Evolutionary conservation across 1,139 yeast species (phyloP).

Genomic region (Diutina mesorugosa): DNA sequence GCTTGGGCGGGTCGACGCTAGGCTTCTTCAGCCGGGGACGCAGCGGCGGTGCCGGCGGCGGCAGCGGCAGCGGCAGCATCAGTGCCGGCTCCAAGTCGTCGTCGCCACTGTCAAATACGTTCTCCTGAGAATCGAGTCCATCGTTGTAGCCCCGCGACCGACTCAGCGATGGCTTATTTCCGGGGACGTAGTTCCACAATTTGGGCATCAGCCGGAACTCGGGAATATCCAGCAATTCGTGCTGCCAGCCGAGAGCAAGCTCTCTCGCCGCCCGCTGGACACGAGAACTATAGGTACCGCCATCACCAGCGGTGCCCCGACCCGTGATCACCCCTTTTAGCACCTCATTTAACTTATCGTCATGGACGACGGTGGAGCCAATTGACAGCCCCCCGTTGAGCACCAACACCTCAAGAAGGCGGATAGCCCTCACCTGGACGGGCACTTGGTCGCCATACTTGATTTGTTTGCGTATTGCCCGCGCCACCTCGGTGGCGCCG

Average conservation of each 20-base stretch:
- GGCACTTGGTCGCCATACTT: conserved; percentile 59
- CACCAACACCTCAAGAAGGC: conserved; percentile 60
- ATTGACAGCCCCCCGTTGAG: conserved; percentile 54
- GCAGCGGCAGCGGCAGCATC: not conserved
- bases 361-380: conserved; percentile 47
- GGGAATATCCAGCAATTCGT: conserved; percentile 36
- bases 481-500: conserved; percentile 10
- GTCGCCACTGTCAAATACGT: not conserved
- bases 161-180: conserved; percentile 1
- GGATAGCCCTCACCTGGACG: conserved; percentile 56
- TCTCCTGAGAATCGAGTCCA: not conserved
- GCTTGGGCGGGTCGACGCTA: not conserved
- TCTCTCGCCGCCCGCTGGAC: conserved; percentile 33
- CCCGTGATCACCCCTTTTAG: conserved; percentile 36
- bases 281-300: conserved; percentile 24
- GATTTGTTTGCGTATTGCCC: conserved; percentile 77
- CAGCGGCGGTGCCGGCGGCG: not conserved
- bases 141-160: not conserved
- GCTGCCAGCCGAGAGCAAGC: conserved; percentile 54
- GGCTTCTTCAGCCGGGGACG: not conserved
- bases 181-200: conserved; percentile 28
- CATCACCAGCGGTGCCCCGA: conserved; percentile 23
- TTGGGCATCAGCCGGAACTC: conserved; percentile 39
- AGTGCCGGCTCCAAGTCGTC: not conserved
- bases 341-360: conserved; percentile 57